These are phyloP conservation scores for Nadsonia commutata DNA, from an alignment of 1,139 yeast species.

Conservation along the genomic window DNA sequence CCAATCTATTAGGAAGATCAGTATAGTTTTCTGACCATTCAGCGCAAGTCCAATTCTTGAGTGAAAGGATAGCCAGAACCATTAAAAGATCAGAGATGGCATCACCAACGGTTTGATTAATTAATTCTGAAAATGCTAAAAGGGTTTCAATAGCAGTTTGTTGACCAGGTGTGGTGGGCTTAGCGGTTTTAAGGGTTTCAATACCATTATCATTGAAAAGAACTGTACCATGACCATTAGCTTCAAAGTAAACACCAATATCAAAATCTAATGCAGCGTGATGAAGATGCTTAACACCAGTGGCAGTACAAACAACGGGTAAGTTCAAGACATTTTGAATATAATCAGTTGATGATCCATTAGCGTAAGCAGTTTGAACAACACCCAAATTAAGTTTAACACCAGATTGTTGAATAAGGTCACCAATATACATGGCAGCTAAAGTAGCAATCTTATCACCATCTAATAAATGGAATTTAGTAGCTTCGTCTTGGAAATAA, in stretches of 20 bases:
- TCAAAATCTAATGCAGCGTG: constrained; percentile 75
- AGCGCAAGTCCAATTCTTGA: constrained; percentile 41
- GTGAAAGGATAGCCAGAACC: constrained; percentile 50
- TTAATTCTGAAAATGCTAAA: constrained; percentile 46
- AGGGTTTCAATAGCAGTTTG: constrained; percentile 37
- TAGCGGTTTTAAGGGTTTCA: constrained; percentile 17
- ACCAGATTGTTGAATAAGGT: constrained; percentile 30
- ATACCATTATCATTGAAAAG: constrained; percentile 49
- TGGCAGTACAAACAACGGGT: constrained; percentile 82
- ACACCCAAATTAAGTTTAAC: constrained; percentile 47
- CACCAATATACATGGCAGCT: constrained; percentile 53
- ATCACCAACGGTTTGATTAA: constrained; percentile 96
- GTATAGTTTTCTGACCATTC: constrained; percentile 68
- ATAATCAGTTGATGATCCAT: constrained; percentile 76
- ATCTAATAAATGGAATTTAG: constrained; percentile 56
- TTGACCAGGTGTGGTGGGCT: constrained; percentile 24
- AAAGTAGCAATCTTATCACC: constrained; percentile 91
- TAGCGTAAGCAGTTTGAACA: constrained; percentile 95
- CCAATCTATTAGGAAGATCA: constrained; percentile 76
- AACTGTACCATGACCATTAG: constrained; percentile 98
- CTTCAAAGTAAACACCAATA: constrained; percentile 90
- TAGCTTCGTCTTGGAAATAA: constrained; percentile 41
- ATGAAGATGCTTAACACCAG: constrained; percentile 94
- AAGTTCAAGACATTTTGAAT: constrained; percentile 45
- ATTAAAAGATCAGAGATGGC: constrained; percentile 81